phyloP scores from a whole-genome alignment of 352 stramenopile genomes.

The Peronosclerospora sorghi region DNA sequence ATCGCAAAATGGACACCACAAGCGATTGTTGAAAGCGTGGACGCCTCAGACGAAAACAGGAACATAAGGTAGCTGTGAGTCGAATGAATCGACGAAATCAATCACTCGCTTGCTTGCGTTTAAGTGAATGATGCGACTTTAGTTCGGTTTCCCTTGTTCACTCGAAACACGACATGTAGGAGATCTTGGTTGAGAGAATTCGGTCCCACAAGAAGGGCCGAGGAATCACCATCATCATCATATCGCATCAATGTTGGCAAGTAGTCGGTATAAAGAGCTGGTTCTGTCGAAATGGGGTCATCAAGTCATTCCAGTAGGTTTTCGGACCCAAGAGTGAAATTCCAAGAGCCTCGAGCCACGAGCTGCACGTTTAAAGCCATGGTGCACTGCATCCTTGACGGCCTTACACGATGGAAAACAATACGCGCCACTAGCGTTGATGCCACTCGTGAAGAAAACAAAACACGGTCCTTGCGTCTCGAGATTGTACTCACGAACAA shows the following conservation, averaged over 20 bases:
- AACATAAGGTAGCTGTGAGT: constrained; percentile 66
- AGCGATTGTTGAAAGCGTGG: constrained; percentile 59
- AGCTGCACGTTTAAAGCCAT: constrained; percentile 51
- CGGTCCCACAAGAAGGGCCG: constrained; percentile 48
- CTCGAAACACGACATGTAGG: constrained; percentile 58
- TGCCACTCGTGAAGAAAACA: constrained; percentile 69
- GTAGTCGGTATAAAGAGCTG: constrained; percentile 79
- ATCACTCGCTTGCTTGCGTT: constrained; percentile 27
- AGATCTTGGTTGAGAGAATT: constrained; percentile 52
- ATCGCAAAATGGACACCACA: constrained; percentile 81
- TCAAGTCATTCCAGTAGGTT: constrained; percentile 56
- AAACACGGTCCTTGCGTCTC: constrained; percentile 48
- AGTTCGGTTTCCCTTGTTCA: constrained; percentile 27
- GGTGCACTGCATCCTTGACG: constrained; percentile 43
- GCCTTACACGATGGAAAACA: constrained; percentile 60
- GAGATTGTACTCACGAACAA: constrained; percentile 68
- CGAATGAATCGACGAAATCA: constrained; percentile 42
- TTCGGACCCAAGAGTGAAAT: constrained; percentile 48
- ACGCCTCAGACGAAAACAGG: constrained; percentile 67
- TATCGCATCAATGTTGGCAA: constrained; percentile 71
- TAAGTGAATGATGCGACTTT: constrained; percentile 45
- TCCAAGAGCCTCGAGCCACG: constrained; percentile 52
- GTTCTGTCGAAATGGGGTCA: constrained; percentile 68
- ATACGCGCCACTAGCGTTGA: constrained; percentile 55
- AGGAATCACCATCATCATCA: constrained; percentile 61